phyloP scores from a whole-genome alignment of 345 rosid species.

The Trapa incisa region DNA sequence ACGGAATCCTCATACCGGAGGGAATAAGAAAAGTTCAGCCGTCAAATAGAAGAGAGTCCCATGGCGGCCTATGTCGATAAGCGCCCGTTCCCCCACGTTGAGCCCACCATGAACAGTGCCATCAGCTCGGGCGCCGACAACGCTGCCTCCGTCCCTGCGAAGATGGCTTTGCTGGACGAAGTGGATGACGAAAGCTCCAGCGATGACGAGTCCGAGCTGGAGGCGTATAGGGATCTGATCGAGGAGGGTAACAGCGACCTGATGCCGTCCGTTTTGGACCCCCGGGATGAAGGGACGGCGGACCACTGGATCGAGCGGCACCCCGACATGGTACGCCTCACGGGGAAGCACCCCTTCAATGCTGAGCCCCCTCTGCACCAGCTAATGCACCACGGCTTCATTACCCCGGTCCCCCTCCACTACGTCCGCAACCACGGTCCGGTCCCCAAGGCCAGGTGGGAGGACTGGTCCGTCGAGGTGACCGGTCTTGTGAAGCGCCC shows the following conservation, averaged over 20 bases:
- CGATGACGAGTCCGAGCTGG: constrained; percentile 35
- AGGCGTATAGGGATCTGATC: constrained; percentile 32
- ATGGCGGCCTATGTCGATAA: constrained; percentile 89
- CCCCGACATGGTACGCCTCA: constrained; percentile 77
- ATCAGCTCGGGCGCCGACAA: constrained; percentile 15
- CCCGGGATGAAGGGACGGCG: constrained; percentile 61
- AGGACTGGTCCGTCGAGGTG: constrained; percentile 64
- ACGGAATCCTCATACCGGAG: background rate
- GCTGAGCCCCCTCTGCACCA: constrained; percentile 60
- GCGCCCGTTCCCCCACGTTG: constrained; percentile 45
- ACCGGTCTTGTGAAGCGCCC: constrained; percentile 69
- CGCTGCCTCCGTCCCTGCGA: constrained; percentile 4
- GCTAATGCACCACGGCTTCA: constrained; percentile 93
- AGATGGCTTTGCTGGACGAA: constrained; percentile 14
- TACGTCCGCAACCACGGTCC: constrained; percentile 89
- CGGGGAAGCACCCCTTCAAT: constrained; percentile 96
- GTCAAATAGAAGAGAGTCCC: background rate
- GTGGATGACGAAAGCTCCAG: constrained; percentile 21
- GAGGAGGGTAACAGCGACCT: constrained; percentile 43
- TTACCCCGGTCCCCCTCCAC: constrained; percentile 87
- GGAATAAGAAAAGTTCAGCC: background rate
- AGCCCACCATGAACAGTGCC: constrained; percentile 17
- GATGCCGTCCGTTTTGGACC: constrained; percentile 54
- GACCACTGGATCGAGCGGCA: constrained; percentile 79
- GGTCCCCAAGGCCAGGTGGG: constrained; percentile 60